Base-by-base conservation (phyloP, 129 eudicot genomes). In the Chrysanthemum lavandulifolium region DNA sequence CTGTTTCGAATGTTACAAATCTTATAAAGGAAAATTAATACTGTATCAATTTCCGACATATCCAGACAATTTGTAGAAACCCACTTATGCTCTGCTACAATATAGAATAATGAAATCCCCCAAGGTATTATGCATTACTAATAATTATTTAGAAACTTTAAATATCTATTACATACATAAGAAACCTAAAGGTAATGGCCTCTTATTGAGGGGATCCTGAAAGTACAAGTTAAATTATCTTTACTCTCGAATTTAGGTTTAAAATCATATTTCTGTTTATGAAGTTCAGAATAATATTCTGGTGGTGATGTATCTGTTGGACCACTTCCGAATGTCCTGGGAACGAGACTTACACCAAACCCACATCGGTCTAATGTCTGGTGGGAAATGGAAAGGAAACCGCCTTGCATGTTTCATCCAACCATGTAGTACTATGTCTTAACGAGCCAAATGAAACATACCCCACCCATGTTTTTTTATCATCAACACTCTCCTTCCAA, bases 361-460 rank as follows among this genome's bases (percentile, higher is more conserved):
- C 13, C 21, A 7, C 3, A 56, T 29, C 0, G 33, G 2, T 56
- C 1, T 4, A 15, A 0, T 10, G 1, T 0, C 0, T 13, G 3
- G 3, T 0, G 4, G 50, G 6, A 0, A 31, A 31, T 31, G 36
- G 10, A 40, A 40, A 40, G 9, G 47, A 40, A 40, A 40, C 47
- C 45, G 45, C 45, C 10, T 63, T 33, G 68, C 12, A 33, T 6
- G 16, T 31, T 31, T 33, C n/a, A 63, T 14, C 15, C 6, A 27
- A 63, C 10, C 50, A 63, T 31, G 18, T 13, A 0, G 10, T 2
- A 40, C 13, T 33, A 29, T 21, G 33, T 21, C 33, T 60, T 13
- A 60, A 60, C 23, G 65, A 60, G 12, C 65, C 27, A 60, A 63
- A 63, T 9, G 68, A 31, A 33, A 63, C 48, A 63, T 63, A 63